Evolutionary conservation across 345 rosid genomes (phyloP), one percentile per base, ranked within the genome.

Genomic region (Fremontodendron californicum): DNA sequence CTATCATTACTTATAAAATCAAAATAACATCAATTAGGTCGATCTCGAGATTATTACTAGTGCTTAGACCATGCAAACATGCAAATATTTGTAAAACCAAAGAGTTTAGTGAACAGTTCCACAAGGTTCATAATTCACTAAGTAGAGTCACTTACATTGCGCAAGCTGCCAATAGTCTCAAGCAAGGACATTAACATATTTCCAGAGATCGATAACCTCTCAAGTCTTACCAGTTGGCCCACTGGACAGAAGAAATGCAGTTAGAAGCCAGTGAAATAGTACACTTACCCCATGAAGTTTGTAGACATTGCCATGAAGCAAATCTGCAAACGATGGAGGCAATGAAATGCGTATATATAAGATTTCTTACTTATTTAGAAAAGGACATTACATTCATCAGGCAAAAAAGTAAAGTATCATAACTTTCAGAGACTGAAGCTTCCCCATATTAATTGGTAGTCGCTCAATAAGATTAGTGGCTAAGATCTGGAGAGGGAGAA

Each of bases 171-270:
- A 80, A 95, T 90, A 49, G 99, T 93, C 65, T 91, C 93, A 6
- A 98, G 99, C 89, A 95, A 87, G 88, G 79, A 73, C 23, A 81
- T 76, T 77, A 93, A 84, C 89, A 87, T 71, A 77, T 95, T 95
- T 82, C 90, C 89, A 19, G 93, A 88, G 74, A 95, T 86, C 63
- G 98, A 95, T 78, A 95, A 75, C 60, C 75, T 87, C 77, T 95
- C 99, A 84, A 95, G 97, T 87, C 94, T 88, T 66, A 92, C 90
- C 80, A 95, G 87, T 87, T 95, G 97, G 76, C 99, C 98, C 93
- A 95, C 99, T 95, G 82, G 49, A 68, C 42, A 74, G 65, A 60
- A 49, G 9, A 48, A 58, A 62, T 6, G 7, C 10, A 72, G 39
- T 78, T 76, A 82, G 69, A 78, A 77, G 21, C 46, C 27, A 73